Conservation (phyloP, 2,329 filamentous ascomycete genomes). For the Penicillium vulpinum region DNA sequence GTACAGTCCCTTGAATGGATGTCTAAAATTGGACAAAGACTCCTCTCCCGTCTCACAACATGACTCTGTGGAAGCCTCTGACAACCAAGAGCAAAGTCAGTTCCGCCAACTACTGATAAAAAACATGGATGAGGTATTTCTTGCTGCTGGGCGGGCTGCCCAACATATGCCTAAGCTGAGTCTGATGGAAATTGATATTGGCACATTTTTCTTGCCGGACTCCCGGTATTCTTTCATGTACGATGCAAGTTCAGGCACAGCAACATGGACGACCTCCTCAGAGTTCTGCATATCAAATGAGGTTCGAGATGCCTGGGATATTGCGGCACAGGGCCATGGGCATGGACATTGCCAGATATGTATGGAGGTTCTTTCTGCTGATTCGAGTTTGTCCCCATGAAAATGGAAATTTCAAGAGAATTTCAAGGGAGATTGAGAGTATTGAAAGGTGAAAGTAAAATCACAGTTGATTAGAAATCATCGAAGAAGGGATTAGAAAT, state of each 20-base stretch:
- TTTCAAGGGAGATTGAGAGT: background rate
- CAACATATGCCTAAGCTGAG: background rate
- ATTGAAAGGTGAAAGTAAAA: background rate
- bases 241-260: background rate
- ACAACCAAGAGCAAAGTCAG: background rate
- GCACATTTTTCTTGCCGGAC: fast-evolving
- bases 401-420: fast-evolving
- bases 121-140: background rate
- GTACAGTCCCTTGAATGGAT: background rate
- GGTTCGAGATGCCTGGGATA: background rate
- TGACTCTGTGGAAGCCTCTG: fast-evolving
- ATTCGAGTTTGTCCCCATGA: background rate
- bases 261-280: background rate
- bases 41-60: background rate
- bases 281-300: background rate
- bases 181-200: background rate
- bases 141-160: background rate
- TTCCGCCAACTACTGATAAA: background rate
- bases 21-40: background rate
- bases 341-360: background rate
- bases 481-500: background rate
- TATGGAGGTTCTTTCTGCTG: background rate
- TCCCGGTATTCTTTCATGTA: background rate
- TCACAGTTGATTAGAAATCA: background rate
- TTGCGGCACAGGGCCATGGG: background rate